Evolutionary conservation across 345 rosid genomes (phyloP).

Genomic region (Trapa bicornis): DNA sequence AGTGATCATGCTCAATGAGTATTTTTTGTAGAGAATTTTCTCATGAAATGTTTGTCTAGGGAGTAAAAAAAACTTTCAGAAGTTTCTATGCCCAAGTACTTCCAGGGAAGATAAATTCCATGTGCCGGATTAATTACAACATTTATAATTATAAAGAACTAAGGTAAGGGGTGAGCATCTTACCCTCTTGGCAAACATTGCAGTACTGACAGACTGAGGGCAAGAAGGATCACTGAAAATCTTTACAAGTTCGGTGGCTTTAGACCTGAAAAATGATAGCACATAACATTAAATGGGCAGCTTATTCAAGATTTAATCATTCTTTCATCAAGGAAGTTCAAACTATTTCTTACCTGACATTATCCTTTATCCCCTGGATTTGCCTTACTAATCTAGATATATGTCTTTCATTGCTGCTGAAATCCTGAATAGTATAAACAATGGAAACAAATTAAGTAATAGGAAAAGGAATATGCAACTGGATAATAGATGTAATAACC

Average conservation of each 20-base stretch:
- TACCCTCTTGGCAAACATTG: conserved; percentile 81
- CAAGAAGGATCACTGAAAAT: conserved; percentile 57
- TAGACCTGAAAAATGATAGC: conserved; percentile 36
- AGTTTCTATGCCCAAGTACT: not conserved
- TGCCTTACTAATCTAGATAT: conserved; percentile 51
- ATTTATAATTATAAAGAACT: not conserved
- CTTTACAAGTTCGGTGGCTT: conserved; percentile 55
- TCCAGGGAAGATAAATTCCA: not conserved
- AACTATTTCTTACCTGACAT: conserved; percentile 43
- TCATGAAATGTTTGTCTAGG: not conserved
- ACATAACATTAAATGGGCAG: not conserved
- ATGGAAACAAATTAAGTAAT: not conserved
- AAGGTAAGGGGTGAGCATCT: conserved; percentile 6
- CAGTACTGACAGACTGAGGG: conserved; percentile 61
- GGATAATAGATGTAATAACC: not conserved
- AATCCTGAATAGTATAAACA: conserved; percentile 32
- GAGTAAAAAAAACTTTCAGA: not conserved
- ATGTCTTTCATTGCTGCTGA: conserved; percentile 44
- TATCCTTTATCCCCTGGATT: conserved; percentile 55
- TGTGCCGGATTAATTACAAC: not conserved
- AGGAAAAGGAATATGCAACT: not conserved
- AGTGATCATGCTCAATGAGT: not conserved
- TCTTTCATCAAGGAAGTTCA: conserved; percentile 4
- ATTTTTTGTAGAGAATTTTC: not conserved
- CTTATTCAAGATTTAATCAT: not conserved